Percentiles rank a stretch among this genome's conserved stretches.
These are phyloP conservation scores for Trichosporon sp. DNA, from an alignment of 1,284 basidiomycete species.

Conservation along the genomic window DNA sequence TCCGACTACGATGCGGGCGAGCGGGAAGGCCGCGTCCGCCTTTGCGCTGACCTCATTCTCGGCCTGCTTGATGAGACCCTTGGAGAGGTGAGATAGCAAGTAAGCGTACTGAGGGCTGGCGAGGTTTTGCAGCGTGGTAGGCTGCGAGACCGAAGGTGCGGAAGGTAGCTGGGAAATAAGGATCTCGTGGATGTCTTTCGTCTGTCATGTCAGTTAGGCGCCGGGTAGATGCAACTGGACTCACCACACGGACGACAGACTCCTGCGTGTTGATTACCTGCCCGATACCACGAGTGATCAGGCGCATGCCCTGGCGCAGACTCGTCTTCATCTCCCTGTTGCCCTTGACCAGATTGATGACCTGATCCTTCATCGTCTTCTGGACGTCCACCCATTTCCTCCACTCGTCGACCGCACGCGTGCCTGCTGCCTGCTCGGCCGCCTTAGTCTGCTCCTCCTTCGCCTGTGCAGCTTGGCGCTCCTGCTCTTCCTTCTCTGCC, in stretches of 20 bases:
- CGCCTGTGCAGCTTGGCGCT: slow-evolving; percentile 16
- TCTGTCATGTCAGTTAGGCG: slow-evolving; percentile 48
- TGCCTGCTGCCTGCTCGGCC: slow-evolving; percentile 8
- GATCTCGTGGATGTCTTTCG: slow-evolving; percentile 59
- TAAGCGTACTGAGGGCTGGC: slow-evolving; percentile 57
- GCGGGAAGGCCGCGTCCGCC: slow-evolving; percentile 72
- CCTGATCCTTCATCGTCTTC: slow-evolving; percentile 63
- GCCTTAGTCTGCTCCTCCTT: slow-evolving; percentile 17
- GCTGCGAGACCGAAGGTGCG: slow-evolving; percentile 47
- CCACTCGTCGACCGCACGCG: slow-evolving; percentile 61
- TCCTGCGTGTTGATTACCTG: slow-evolving; percentile 76
- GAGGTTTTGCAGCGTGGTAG: slow-evolving; percentile 39
- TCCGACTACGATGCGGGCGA: slow-evolving; percentile 69
- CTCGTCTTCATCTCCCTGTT: slow-evolving; percentile 52
- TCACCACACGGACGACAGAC: slow-evolving; percentile 61
- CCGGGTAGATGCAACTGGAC: slow-evolving; percentile 15
- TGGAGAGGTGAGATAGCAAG: slow-evolving; percentile 77
- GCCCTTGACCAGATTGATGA: slow-evolving; percentile 64
- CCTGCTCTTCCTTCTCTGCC: slow-evolving; percentile 13
- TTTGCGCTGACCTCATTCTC: slow-evolving; percentile 91
- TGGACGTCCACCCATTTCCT: slow-evolving; percentile 57
- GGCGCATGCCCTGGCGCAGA: slow-evolving; percentile 61
- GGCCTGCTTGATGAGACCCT: slow-evolving; percentile 84
- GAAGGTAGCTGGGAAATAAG: slow-evolving; percentile 47
- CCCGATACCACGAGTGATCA: slow-evolving; percentile 84